A percentile compares a stretch with the other conserved stretches of the same genome.
phyloP scores from a whole-genome alignment of 106 monocot species.

The Alisma plantagoaquatica region DNA sequence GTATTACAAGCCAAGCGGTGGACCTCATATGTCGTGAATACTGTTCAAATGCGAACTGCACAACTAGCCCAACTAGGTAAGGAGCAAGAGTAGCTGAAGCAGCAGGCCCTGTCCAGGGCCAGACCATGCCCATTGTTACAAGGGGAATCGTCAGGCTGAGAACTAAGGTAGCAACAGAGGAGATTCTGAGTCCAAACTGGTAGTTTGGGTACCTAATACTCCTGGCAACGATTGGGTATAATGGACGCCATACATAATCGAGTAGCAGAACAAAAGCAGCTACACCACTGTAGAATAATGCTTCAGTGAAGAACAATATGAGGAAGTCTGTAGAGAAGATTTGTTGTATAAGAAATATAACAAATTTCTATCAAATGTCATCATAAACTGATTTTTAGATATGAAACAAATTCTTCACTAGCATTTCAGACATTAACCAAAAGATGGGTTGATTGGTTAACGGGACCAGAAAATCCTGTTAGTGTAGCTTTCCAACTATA shows the following conservation, averaged over 20 bases:
- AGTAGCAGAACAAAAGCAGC: conserved; percentile 68
- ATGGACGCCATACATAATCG: conserved; percentile 47
- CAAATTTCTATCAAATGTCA: no score
- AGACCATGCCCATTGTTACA: conserved; percentile 95
- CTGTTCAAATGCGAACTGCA: conserved; percentile 89
- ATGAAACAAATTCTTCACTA: no score
- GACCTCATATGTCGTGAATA: conserved; percentile 54
- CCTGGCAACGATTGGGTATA: conserved; percentile 12
- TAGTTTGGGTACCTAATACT: conserved; percentile 15
- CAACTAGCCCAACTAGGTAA: conserved; percentile 81
- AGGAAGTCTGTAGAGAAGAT: conserved; percentile 72
- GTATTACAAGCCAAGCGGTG: conserved; percentile 75
- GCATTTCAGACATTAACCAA: no score
- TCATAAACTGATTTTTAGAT: no score
- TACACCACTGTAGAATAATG: conserved; percentile 81
- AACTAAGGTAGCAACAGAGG: conserved; percentile 62
- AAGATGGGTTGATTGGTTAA: no score
- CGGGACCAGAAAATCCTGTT: no score
- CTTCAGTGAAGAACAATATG: conserved; percentile 90
- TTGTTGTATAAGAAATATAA: no score
- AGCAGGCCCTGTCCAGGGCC: conserved; percentile 98
- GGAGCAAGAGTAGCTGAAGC: conserved; percentile 95
- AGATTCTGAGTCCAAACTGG: conserved; percentile 43
- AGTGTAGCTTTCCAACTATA: no score
- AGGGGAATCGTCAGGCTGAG: conserved; percentile 82